Evolutionary conservation across 306 rosid species (phyloP).

Genomic region (Neltuma alba): DNA sequence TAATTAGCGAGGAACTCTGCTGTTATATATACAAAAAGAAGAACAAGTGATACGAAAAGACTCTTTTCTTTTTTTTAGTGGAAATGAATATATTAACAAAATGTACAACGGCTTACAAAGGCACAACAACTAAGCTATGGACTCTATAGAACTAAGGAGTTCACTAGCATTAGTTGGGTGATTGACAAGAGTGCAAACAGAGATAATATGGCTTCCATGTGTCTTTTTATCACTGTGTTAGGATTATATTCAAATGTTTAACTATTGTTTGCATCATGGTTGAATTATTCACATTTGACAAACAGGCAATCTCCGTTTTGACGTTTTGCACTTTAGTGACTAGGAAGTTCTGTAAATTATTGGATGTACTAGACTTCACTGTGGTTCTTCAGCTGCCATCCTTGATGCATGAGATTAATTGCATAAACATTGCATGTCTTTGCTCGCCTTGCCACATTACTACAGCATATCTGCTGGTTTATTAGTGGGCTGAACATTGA

Average conservation of each 20-base stretch:
- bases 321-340: not conserved
- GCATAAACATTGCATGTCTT: conserved; percentile 27
- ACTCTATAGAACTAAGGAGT: too few relatives aligned
- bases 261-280: not conserved
- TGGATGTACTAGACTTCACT: conserved; percentile 18
- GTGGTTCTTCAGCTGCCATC: conserved; percentile 16
- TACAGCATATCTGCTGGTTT: not conserved
- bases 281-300: conserved; percentile 20
- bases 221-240: not conserved
- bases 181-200: too few relatives aligned
- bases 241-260: conserved; percentile 12
- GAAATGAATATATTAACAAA: too few relatives aligned
- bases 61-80: too few relatives aligned
- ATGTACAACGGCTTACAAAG: too few relatives aligned
- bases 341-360: conserved; percentile 11
- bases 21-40: not conserved
- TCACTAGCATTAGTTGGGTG: too few relatives aligned
- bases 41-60: not conserved
- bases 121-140: too few relatives aligned
- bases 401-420: conserved; percentile 26
- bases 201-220: conserved; percentile 6
- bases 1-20: not conserved
- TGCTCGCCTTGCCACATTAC: conserved; percentile 13
- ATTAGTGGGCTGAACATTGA: conserved; percentile 12
- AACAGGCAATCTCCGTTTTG: not conserved